Percentiles rank a stretch among this genome's conserved stretches.
phyloP scores from a whole-genome alignment of 768 basidiomycete species.

The Kondoa malvinella region DNA sequence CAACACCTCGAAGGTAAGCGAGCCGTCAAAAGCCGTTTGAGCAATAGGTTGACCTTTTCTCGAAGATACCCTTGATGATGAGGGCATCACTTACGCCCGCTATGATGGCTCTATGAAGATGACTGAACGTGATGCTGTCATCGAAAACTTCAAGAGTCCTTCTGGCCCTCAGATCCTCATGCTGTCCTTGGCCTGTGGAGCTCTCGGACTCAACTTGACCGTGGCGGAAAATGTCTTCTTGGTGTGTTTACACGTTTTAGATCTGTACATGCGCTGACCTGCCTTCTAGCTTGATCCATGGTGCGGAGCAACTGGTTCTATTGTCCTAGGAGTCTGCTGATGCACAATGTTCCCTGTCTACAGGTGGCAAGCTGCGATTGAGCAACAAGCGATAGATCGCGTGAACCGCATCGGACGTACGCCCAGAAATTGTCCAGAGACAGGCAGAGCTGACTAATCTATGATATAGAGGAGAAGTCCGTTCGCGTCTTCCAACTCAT shows the following conservation, averaged over 20 bases:
- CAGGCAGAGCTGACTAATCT: background rate
- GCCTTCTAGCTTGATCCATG: background rate
- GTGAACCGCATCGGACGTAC: constrained; percentile 26
- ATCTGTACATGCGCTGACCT: too few relatives aligned
- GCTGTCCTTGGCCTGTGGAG: constrained; percentile 25
- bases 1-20: constrained; percentile 4
- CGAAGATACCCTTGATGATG: constrained; percentile 17
- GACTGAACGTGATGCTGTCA: constrained; percentile 22
- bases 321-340: background rate
- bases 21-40: too few relatives aligned
- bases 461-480: background rate
- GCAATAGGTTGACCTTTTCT: constrained; percentile 13
- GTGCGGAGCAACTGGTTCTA: background rate
- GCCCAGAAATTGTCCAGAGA: background rate
- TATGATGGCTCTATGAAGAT: constrained; percentile 26
- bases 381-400: constrained; percentile 27
- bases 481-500: constrained; percentile 24
- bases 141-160: constrained; percentile 20
- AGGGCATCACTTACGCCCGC: constrained; percentile 19
- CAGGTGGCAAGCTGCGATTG: constrained; percentile 27
- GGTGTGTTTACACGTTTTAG: constrained; percentile 22
- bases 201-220: constrained; percentile 27
- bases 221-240: constrained; percentile 22
- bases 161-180: constrained; percentile 20
- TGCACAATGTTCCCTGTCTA: constrained; percentile 7